A percentile compares a stretch with the other conserved stretches of the same genome.
phyloP scores from a whole-genome alignment of 2,329 filamentous ascomycete species.

The Exserohilum rostratum region DNA sequence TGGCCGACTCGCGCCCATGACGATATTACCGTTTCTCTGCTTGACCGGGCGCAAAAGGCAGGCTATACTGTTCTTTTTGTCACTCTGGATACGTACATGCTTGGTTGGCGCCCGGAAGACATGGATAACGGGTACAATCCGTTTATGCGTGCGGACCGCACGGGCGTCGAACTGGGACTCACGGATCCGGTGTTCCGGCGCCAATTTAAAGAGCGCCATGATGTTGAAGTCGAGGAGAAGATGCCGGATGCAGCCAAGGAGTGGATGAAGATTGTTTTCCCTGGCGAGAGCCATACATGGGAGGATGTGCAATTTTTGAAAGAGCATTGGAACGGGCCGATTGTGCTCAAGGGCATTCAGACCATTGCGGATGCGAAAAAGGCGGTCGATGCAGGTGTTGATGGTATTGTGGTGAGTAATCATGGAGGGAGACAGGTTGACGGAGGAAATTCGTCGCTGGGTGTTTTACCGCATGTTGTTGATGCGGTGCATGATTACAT shows the following conservation, averaged over 20 bases:
- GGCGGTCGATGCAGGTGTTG: slow-evolving; percentile 44
- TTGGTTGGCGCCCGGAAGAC: slow-evolving; percentile 73
- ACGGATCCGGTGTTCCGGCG: slow-evolving; percentile 47
- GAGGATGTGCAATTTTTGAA: slow-evolving; percentile 40
- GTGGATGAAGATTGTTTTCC: slow-evolving; percentile 46
- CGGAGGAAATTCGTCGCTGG: slow-evolving; percentile 41
- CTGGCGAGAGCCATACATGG: slow-evolving; percentile 46
- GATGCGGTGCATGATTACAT: slow-evolving; percentile 32
- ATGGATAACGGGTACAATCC: slow-evolving; percentile 68
- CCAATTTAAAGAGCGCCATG: slow-evolving; percentile 45
- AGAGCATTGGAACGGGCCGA: slow-evolving; percentile 46
- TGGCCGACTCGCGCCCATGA: slow-evolving; percentile 71
- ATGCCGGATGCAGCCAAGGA: slow-evolving; percentile 32
- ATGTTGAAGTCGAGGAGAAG: slow-evolving; percentile 38
- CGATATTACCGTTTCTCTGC: slow-evolving; percentile 67
- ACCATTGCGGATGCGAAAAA: slow-evolving; percentile 45
- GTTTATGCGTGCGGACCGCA: slow-evolving; percentile 55
- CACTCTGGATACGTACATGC: slow-evolving; percentile 72
- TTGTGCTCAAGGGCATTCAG: slow-evolving; percentile 50
- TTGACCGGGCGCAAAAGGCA: slow-evolving; percentile 64
- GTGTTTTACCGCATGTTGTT: too few species aligned
- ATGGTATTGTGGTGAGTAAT: slow-evolving; percentile 49
- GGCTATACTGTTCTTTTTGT: slow-evolving; percentile 72
- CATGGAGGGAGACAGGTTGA: slow-evolving; percentile 48
- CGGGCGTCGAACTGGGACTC: slow-evolving; percentile 45